phyloP scores from a whole-genome alignment of 768 basidiomycete species.

The Hygrophoropsis aurantiaca region DNA sequence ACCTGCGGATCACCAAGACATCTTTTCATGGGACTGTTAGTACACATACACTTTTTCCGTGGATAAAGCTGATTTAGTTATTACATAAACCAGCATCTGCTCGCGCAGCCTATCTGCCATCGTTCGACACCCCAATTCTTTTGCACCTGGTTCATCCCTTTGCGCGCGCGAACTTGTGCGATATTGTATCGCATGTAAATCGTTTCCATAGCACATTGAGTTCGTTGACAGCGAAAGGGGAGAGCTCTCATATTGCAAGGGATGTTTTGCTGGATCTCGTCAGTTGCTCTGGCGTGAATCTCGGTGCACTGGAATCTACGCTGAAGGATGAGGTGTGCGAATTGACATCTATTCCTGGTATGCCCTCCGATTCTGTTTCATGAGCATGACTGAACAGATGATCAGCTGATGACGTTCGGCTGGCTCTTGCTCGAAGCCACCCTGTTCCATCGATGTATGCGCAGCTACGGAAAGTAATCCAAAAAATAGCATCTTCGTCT shows the following conservation, averaged over 20 bases:
- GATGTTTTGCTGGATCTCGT: conserved; percentile 62
- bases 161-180: conserved; percentile 48
- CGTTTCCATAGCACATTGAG: conserved; percentile 55
- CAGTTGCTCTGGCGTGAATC: conserved; percentile 63
- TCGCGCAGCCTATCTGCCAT: conserved; percentile 9
- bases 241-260: conserved; percentile 65
- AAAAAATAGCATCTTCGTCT: conserved; percentile 45
- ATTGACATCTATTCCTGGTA: conserved; percentile 19
- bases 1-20: conserved; percentile 23
- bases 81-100: conserved; percentile 37
- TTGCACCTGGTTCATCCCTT: conserved; percentile 66
- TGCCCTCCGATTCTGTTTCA: conserved; percentile 2
- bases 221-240: conserved; percentile 53
- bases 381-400: conserved; percentile 9
- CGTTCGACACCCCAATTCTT: conserved; percentile 41
- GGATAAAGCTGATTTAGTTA: conserved; percentile 55
- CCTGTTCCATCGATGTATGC: conserved; percentile 48
- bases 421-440: conserved; percentile 58
- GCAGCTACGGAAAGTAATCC: conserved; percentile 42
- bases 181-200: conserved; percentile 55
- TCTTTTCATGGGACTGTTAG: conserved; percentile 25
- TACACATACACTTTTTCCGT: conserved; percentile 23
- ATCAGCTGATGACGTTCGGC: conserved; percentile 50
- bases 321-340: conserved; percentile 39
- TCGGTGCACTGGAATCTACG: conserved; percentile 48